These are phyloP conservation scores for Solanum chiquidenum DNA, from an alignment of 257 asterid genomes.

Conservation along the genomic window DNA sequence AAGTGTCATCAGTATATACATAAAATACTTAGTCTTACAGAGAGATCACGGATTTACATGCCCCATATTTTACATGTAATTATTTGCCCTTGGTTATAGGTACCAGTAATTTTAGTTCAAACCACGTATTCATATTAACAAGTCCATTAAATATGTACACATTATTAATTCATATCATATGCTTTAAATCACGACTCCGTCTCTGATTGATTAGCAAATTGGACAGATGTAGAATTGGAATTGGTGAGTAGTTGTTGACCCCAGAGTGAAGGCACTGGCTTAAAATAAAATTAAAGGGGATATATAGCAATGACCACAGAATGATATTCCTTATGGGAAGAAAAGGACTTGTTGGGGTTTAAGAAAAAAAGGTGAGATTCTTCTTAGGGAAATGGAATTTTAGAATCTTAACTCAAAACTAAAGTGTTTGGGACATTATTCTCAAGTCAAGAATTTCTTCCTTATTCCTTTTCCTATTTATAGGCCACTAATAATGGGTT, in stretches of 20 bases:
- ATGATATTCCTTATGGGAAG: constrained; percentile 37
- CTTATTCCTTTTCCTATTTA: constrained; percentile 34
- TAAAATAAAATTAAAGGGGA: not conserved
- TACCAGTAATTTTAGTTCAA: not conserved
- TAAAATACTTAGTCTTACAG: not conserved
- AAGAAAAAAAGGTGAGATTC: constrained; percentile 25
- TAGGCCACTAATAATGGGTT: constrained; percentile 5
- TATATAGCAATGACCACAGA: constrained; percentile 42
- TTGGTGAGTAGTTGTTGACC: constrained; percentile 5
- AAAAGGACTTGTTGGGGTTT: not conserved
- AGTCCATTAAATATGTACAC: not conserved
- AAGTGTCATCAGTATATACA: not conserved
- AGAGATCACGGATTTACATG: not conserved
- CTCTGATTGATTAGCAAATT: constrained; percentile 9
- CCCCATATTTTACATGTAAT: not conserved
- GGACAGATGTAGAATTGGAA: constrained; percentile 7
- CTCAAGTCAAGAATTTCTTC: constrained; percentile 71
- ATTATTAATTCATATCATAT: too few relatives aligned
- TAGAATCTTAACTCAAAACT: constrained; percentile 55
- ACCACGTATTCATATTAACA: not conserved
- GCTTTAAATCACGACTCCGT: not conserved
- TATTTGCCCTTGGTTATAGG: not conserved
- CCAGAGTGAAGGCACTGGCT: not conserved
- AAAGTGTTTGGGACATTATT: constrained; percentile 45
- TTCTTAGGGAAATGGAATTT: constrained; percentile 39